These are phyloP conservation scores for Aspergillus intermedius DNA, from an alignment of 2,329 filamentous ascomycete genomes.

Conservation along the genomic window DNA sequence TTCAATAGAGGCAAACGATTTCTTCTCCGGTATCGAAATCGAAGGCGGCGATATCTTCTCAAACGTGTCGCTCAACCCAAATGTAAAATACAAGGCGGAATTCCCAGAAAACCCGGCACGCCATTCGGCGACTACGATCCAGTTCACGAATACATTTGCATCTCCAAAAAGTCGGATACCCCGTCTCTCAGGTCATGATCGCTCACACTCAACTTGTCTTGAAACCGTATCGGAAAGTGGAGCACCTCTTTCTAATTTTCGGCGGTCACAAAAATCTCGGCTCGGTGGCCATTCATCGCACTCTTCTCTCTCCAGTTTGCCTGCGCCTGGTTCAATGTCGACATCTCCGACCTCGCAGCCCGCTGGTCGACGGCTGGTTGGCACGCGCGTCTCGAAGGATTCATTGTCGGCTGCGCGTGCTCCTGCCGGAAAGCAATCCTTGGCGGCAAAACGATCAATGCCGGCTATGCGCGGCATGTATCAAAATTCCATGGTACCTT, in stretches of 20 bases:
- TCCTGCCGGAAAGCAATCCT: slow-evolving; percentile 48
- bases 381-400: slow-evolving; percentile 32
- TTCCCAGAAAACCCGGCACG: slow-evolving; percentile 63
- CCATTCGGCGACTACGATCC: slow-evolving; percentile 71
- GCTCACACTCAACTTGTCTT: slow-evolving; percentile 63
- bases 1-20: slow-evolving; percentile 57
- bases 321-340: slow-evolving; percentile 55
- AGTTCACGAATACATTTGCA: slow-evolving; percentile 76
- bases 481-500: slow-evolving; percentile 22
- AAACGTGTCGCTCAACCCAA: slow-evolving; percentile 81
- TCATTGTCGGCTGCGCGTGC: slow-evolving; percentile 41
- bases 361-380: slow-evolving; percentile 56
- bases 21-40: slow-evolving; percentile 79
- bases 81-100: slow-evolving; percentile 77
- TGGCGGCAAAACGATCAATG: slow-evolving; percentile 56
- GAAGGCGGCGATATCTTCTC: slow-evolving; percentile 76
- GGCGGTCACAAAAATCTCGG: slow-evolving; percentile 57
- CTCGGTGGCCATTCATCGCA: slow-evolving; percentile 60
- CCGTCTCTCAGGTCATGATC: slow-evolving; percentile 65
- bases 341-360: slow-evolving; percentile 53
- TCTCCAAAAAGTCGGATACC: slow-evolving; percentile 64
- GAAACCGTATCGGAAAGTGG: slow-evolving; percentile 90
- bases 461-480: slow-evolving; percentile 48
- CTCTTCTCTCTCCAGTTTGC: slow-evolving; percentile 60
- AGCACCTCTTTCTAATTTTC: slow-evolving; percentile 58